A percentile compares a stretch with the other conserved stretches of the same genome.
These are phyloP conservation scores for Pharnaceum exiguum DNA, from an alignment of 148 eudicot species.

Conservation along the genomic window DNA sequence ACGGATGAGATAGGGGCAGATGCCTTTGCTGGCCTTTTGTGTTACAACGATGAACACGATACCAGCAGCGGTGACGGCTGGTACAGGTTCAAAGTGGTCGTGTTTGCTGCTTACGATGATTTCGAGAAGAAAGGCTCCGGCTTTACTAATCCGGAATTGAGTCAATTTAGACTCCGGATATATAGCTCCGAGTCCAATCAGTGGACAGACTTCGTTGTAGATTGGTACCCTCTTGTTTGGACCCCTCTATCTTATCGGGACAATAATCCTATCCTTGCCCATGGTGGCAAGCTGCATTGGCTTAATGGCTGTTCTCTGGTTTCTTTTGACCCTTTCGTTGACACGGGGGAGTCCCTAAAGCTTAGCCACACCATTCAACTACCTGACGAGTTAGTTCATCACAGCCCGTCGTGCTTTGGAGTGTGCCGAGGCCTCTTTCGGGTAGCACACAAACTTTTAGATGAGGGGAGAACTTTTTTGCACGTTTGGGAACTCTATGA, in stretches of 20 bases:
- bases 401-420: constrained; percentile 9
- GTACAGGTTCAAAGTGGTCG: constrained; percentile 10
- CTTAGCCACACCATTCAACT: no score
- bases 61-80: constrained; percentile 1
- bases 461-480: neutral
- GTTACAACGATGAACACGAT: neutral
- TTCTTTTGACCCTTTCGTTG: constrained; percentile 2
- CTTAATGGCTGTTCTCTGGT: constrained; percentile 2
- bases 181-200: neutral
- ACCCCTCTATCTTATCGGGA: no score
- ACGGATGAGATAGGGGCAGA: neutral
- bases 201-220: constrained; percentile 5
- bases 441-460: neutral
- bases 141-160: no score
- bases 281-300: constrained; percentile 6
- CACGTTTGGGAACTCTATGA: constrained; percentile 9
- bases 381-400: neutral
- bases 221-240: constrained; percentile 6
- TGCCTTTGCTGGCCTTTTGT: neutral
- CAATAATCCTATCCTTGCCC: neutral
- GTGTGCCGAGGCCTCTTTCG: neutral
- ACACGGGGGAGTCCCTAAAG: no score
- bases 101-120: neutral
- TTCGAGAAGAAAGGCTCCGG: neutral
- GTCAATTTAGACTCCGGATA: no score